Evolutionary conservation across 108 stramenopile species (phyloP).

Genomic region (Ochromonas danica): DNA sequence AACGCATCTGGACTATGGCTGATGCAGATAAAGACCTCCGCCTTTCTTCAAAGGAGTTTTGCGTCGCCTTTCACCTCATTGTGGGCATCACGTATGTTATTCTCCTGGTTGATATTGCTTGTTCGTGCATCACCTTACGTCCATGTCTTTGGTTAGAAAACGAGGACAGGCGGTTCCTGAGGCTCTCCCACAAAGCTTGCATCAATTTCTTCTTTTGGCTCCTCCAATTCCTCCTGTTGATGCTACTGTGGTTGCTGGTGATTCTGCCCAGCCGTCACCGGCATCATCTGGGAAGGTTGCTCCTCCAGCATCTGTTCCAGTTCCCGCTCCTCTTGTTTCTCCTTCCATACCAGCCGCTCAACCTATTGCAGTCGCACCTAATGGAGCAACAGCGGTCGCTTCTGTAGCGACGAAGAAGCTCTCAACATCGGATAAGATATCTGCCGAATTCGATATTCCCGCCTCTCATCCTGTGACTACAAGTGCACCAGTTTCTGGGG

Average conservation of each 20-base stretch:
- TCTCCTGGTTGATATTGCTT: no score
- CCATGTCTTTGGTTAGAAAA: not conserved
- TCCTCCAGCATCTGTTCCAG: not conserved
- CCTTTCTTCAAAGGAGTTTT: slow-evolving; percentile 9
- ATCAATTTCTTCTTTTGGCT: not conserved
- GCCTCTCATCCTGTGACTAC: no score
- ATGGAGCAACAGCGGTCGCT: no score
- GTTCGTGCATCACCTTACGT: not conserved
- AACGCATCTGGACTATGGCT: slow-evolving; percentile 1
- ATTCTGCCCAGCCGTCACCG: not conserved
- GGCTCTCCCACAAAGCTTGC: not conserved
- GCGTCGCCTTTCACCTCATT: slow-evolving; percentile 28
- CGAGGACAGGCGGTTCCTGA: not conserved
- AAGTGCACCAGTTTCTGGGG: no score
- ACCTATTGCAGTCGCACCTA: not conserved
- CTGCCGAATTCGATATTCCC: no score
- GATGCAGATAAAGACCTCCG: slow-evolving; percentile 15
- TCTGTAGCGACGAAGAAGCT: no score
- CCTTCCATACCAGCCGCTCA: not conserved
- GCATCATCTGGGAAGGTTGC: no score
- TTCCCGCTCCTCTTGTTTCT: not conserved
- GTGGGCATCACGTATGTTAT: slow-evolving; percentile 5
- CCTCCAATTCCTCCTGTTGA: not conserved
- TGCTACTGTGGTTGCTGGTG: not conserved
- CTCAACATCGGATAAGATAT: no score